A percentile compares a stretch with the other conserved stretches of the same genome.
Evolutionary conservation across 306 rosid species (phyloP).

Genomic region (Pachyrhizus erosus): DNA sequence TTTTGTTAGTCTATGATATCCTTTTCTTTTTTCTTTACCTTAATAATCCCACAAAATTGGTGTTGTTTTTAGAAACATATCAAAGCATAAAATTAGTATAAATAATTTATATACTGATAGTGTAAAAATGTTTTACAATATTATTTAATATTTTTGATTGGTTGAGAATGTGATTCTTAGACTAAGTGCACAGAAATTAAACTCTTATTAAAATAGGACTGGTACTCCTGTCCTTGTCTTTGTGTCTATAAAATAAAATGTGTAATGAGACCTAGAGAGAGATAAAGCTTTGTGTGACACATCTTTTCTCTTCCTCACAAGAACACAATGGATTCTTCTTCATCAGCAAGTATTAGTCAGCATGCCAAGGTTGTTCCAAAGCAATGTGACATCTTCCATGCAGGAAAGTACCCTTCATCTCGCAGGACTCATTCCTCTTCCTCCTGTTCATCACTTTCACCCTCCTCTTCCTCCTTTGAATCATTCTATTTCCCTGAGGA

Average conservation of each 20-base stretch:
- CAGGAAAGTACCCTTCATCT: slow-evolving; percentile 52
- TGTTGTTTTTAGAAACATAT: background rate
- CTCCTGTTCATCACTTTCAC: slow-evolving; percentile 55
- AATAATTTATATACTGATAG: too few species aligned
- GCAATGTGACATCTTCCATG: slow-evolving; percentile 42
- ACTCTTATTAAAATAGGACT: background rate
- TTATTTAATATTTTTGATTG: too few species aligned
- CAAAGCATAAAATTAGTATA: background rate
- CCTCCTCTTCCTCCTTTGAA: slow-evolving; percentile 54
- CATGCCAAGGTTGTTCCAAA: slow-evolving; percentile 42
- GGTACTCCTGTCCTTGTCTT: slow-evolving; percentile 2
- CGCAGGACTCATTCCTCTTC: slow-evolving; percentile 61
- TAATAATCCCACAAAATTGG: background rate
- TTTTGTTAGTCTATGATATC: background rate
- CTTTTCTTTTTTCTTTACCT: background rate
- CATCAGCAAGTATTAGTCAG: slow-evolving; percentile 19
- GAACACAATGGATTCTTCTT: slow-evolving; percentile 56
- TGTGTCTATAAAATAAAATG: slow-evolving; percentile 34
- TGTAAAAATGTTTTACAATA: too few species aligned
- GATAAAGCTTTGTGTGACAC: background rate
- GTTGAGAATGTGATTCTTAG: too few species aligned
- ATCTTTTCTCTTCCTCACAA: slow-evolving; percentile 35
- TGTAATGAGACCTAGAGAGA: slow-evolving; percentile 5
- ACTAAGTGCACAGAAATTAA: background rate
- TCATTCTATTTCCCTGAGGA: slow-evolving; percentile 57